Conservation (phyloP, 306 rosid genomes). For the Glycine soja region DNA sequence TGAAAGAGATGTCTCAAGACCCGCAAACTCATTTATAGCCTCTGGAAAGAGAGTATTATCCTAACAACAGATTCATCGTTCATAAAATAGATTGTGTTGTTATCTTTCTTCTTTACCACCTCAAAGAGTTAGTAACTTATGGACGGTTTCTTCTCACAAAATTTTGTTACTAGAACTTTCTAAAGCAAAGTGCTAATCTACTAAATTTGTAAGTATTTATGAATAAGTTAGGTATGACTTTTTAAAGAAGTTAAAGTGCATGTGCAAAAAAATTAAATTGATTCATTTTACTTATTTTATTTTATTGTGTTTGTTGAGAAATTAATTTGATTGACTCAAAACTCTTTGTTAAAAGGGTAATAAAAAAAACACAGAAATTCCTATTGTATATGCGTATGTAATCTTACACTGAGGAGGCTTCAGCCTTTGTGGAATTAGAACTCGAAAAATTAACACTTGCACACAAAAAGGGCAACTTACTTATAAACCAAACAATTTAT, state of each 20-base stretch:
- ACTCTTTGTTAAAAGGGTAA: background rate
- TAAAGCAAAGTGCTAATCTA: background rate
- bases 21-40: conserved; percentile 4
- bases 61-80: conserved; percentile 2
- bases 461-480: background rate
- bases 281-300: background rate
- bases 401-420: background rate
- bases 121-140: background rate
- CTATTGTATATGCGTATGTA: background rate
- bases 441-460: background rate
- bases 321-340: background rate
- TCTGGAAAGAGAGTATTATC: conserved; percentile 5
- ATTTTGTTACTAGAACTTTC: background rate
- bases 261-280: background rate
- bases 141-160: background rate
- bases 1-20: conserved; percentile 25
- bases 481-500: background rate
- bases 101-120: conserved; percentile 8
- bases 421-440: background rate
- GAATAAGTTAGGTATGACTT: background rate
- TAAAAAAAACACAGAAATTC: background rate
- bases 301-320: background rate
- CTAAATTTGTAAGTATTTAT: background rate
- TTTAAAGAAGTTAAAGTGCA: background rate
- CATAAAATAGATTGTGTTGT: conserved; percentile 7